These are phyloP conservation scores for Penicillium sp. DNA, from an alignment of 2,329 filamentous ascomycete species.

Conservation along the genomic window DNA sequence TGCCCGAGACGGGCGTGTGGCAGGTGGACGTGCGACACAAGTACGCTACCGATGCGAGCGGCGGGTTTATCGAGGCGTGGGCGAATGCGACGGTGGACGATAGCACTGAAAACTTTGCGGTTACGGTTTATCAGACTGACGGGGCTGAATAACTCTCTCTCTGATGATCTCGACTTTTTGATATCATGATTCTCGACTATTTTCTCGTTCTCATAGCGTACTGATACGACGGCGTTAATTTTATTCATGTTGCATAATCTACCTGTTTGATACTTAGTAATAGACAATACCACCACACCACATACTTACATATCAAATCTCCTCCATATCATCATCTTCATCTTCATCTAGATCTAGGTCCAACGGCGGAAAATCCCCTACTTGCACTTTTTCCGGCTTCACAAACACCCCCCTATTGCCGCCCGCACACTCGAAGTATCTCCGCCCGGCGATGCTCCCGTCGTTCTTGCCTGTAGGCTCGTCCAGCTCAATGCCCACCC, in stretches of 20 bases:
- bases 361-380: slow-evolving; percentile 55
- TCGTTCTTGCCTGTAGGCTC: slow-evolving; percentile 65
- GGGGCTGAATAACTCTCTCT: background rate
- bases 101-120: background rate
- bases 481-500: slow-evolving; percentile 59
- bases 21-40: slow-evolving; percentile 14
- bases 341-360: slow-evolving; percentile 52
- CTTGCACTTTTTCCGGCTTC: slow-evolving; percentile 59
- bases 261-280: background rate
- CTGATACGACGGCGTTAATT: background rate
- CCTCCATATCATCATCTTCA: slow-evolving; percentile 50
- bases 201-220: background rate
- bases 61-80: slow-evolving; percentile 4
- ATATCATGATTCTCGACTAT: background rate
- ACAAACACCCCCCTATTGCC: slow-evolving; percentile 58
- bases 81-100: slow-evolving; percentile 11
- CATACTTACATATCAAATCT: slow-evolving; percentile 37
- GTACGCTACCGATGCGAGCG: background rate
- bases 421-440: slow-evolving; percentile 53
- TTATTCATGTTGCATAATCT: background rate
- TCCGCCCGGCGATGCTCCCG: slow-evolving; percentile 47
- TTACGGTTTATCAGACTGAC: slow-evolving; percentile 11
- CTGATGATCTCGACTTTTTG: background rate
- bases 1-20: slow-evolving; percentile 10
- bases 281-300: background rate